Base-by-base conservation (phyloP, 805 yeast species). In the Yamadazyma sp. region DNA sequence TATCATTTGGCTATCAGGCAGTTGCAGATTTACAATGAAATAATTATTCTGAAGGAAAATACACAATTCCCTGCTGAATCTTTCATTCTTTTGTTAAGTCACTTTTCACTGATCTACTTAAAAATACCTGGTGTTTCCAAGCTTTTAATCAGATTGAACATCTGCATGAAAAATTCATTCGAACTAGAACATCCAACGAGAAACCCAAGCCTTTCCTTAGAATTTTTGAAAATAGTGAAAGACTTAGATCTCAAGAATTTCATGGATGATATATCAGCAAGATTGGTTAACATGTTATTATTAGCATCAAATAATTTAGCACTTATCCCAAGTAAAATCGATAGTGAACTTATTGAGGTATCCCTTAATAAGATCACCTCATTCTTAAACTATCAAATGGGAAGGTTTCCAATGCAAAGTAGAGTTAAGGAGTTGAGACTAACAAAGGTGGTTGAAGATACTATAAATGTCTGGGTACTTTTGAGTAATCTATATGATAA, bases 401-500 rank as follows among this genome's bases (percentile, higher is more conserved):
- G 67, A 4, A 43, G 65, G 12, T 49, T 61, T 21, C 69, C 71
- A 1, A 36, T 57, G 23, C 49, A 51, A 4, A 51, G 48, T 15
- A 23, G 44, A 5, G 15, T 38, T 1, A 52, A 52, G 10, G 68
- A 62, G 19, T 34, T 31, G 2, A 33, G 35, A 23, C 42, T 56
- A 1, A 52, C 42, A 5, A 40, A 33, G 16, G 30, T 50, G 3
- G 49, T 65, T 8, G 69, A 65, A 35, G 32, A 43, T 12, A 36
- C 48, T 16, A 48, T 65, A n/a, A 44, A 48, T 12, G 37, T 56
- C 1, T 67, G 72, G 72, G 42, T 60, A 7, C 31, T 39, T 17
- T 38, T 48, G n/a, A 43, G 38, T 26, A 30, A 49, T 5, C 40
- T 44, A 11, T 44, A 39, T 14, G 43, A 36, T 27, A 45, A 39